Evolutionary conservation across 176 grass and related monocot species (phyloP).

Genomic region (Hordeum marinum): DNA sequence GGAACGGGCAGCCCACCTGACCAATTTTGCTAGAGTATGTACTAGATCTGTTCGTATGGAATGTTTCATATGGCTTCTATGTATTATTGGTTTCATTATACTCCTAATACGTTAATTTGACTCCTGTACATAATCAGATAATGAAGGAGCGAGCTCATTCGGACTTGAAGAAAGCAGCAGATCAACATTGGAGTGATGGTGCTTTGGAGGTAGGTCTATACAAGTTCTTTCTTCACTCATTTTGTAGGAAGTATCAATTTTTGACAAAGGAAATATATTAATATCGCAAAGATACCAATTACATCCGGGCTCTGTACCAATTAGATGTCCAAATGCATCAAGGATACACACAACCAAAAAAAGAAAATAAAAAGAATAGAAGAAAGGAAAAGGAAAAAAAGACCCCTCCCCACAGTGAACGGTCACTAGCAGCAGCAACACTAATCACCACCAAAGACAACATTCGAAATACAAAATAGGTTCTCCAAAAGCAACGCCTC

Average conservation of each 20-base stretch:
- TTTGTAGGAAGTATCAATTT: neutral
- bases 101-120: neutral
- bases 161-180: conserved; percentile 90
- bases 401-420: no score
- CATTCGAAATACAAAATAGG: no score
- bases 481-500: no score
- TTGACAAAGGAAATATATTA: no score
- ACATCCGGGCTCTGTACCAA: no score
- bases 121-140: conserved; percentile 42
- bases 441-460: no score
- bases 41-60: conserved; percentile 8
- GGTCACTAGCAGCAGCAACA: no score
- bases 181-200: conserved; percentile 94
- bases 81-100: conserved; percentile 10
- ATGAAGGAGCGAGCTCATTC: conserved; percentile 78
- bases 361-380: no score
- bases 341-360: no score
- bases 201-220: conserved; percentile 89
- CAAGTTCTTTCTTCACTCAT: conserved; percentile 8
- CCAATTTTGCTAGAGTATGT: conserved; percentile 79
- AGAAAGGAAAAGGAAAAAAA: no score
- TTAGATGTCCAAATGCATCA: no score
- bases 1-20: conserved; percentile 64
- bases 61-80: conserved; percentile 16
- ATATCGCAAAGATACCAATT: no score